These are phyloP conservation scores for Cryptococcus sp. DNA, from an alignment of 1,284 basidiomycete species.

Conservation along the genomic window DNA sequence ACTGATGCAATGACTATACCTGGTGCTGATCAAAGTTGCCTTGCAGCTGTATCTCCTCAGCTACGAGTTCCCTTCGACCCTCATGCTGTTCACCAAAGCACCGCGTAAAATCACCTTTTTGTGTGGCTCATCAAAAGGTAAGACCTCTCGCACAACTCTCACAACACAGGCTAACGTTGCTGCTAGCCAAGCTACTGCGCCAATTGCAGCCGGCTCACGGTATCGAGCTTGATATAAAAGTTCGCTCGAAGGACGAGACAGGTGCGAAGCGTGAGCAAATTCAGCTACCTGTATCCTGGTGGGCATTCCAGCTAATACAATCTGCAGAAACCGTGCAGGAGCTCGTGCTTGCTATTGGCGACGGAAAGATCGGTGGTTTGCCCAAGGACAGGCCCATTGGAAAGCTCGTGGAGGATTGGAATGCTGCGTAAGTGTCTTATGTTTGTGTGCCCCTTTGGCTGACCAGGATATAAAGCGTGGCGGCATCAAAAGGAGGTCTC, in stretches of 20 bases:
- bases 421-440: constrained; percentile 57
- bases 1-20: not conserved
- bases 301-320: not conserved
- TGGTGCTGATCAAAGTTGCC: constrained; percentile 1
- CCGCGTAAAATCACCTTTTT: constrained; percentile 69
- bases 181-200: constrained; percentile 48
- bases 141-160: not conserved
- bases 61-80: constrained; percentile 94
- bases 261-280: constrained; percentile 13
- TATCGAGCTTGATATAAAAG: constrained; percentile 46
- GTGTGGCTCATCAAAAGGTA: constrained; percentile 88
- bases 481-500: constrained; percentile 52
- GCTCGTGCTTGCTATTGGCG: constrained; percentile 37
- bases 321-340: constrained; percentile 38
- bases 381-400: constrained; percentile 53
- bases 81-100: constrained; percentile 72
- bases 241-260: constrained; percentile 48
- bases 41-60: constrained; percentile 88
- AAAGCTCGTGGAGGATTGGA: constrained; percentile 53
- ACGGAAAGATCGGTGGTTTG: constrained; percentile 46
- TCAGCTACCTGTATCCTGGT: not conserved
- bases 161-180: not conserved
- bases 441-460: no score
- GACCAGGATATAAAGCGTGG: constrained; percentile 20
- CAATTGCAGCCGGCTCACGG: constrained; percentile 38